Percentiles rank a stretch among this genome's conserved stretches.
Conservation (phyloP, 345 rosid genomes). For the Erodium maritimum region DNA sequence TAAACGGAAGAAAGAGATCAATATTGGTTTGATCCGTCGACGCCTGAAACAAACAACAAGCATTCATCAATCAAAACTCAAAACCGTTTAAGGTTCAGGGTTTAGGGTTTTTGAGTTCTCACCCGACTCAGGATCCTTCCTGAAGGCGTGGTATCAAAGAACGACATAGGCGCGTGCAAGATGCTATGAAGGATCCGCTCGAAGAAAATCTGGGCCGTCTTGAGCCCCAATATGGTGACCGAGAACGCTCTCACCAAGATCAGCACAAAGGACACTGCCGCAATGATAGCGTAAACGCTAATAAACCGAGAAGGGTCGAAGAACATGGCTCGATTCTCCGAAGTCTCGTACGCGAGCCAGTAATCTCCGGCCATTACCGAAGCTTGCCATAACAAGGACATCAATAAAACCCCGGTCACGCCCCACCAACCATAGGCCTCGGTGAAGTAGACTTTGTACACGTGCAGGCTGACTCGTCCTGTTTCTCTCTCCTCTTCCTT, state of each 20-base stretch:
- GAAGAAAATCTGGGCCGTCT: constrained; percentile 72
- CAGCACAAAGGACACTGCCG: constrained; percentile 43
- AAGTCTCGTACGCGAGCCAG: constrained; percentile 88
- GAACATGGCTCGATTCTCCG: constrained; percentile 31
- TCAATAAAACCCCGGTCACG: constrained; percentile 28
- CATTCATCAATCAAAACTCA: too few species aligned
- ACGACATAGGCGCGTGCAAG: constrained; percentile 96
- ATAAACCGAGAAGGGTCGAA: constrained; percentile 55
- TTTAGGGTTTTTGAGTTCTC: too few species aligned
- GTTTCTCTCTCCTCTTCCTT: constrained; percentile 83
- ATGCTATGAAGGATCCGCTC: constrained; percentile 62
- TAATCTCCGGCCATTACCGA: constrained; percentile 81
- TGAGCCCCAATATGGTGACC: constrained; percentile 56
- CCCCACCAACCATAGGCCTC: constrained; percentile 98
- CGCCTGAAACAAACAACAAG: constrained; percentile 36
- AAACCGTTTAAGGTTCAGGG: too few species aligned
- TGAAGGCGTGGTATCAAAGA: constrained; percentile 93
- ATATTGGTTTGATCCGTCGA: constrained; percentile 77
- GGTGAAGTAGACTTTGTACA: constrained; percentile 66
- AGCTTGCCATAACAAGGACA: constrained; percentile 68
- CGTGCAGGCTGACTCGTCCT: constrained; percentile 57
- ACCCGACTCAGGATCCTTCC: constrained; percentile 94
- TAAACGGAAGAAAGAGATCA: constrained; percentile 64
- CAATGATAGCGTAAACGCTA: constrained; percentile 45
- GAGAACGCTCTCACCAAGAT: constrained; percentile 37